Base-by-base conservation (phyloP, 2,329 filamentous ascomycete genomes). In the Fusarium coicis region DNA sequence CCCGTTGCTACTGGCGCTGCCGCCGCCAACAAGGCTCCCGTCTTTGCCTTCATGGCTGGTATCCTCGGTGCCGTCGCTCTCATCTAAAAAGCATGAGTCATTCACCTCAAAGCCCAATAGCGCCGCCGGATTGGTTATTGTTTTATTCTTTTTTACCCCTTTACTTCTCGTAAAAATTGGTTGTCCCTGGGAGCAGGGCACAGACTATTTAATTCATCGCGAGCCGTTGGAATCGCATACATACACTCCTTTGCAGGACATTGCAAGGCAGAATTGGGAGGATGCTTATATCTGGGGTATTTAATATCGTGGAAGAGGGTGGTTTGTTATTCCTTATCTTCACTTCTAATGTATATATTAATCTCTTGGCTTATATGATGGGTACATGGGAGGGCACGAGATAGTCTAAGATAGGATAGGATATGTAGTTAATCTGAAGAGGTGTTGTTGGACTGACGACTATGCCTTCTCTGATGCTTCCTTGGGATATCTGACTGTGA, bases 51-150 rank as follows among this genome's bases (percentile, higher is more conserved):
- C 11, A 63, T 84, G 55, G 84, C 81, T 30, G 84, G 83, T 54
- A 30, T 85, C 26, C 49, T 82, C 21, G 84, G 82, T 46, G 81
- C 79, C 19, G 56, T 84, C 32, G 83, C 79, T 47, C 77, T 85
- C 28, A 66, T 84, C 68, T 85, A 78, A 74, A 54, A 23, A 54
- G 36, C 30, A 30, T 15, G 19, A 44, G 39, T 42, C 47, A 28
- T 56, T 50, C 5, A 34, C 52, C 28, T 42, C 28, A 32, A 54
- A 32, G 30, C 47, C 44, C 26, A 57, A 68, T 50, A 55, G 18
- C 63, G 39, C 57, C 19, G 15, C 63, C 67, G 47, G 56, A 57
- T 74, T 56, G 64, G 60, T 67, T 52, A 16, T 50, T 58, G 57
- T 40, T 61, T 59, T 39, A 56, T 54, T 59, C 65, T 66, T 56